These are phyloP conservation scores for Tephrocybe rancida DNA, from an alignment of 768 basidiomycete genomes.

Conservation along the genomic window DNA sequence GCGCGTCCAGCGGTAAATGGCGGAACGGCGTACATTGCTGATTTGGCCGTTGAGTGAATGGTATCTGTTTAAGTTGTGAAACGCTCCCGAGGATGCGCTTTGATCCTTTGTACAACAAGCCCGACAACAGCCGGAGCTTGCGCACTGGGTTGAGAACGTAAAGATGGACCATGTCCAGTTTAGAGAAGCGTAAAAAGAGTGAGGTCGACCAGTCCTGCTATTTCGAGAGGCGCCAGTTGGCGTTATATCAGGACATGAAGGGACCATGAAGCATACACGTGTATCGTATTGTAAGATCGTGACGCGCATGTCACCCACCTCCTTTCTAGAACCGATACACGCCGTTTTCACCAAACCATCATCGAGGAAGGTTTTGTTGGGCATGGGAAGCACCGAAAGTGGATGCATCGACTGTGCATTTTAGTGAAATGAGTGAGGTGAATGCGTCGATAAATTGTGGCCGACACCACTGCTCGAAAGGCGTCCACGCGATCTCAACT, in stretches of 20 bases:
- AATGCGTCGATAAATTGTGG: not conserved
- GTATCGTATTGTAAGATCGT: slow-evolving; percentile 18
- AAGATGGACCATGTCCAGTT: slow-evolving; percentile 35
- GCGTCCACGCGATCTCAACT: too few relatives aligned
- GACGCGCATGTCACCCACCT: slow-evolving; percentile 5
- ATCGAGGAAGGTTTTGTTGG: slow-evolving; percentile 1
- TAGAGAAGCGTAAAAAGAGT: slow-evolving; percentile 15
- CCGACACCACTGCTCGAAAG: too few relatives aligned
- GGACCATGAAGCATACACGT: slow-evolving; percentile 42
- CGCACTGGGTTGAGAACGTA: slow-evolving; percentile 37
- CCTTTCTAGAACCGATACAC: slow-evolving; percentile 13
- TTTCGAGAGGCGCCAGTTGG: slow-evolving; percentile 6
- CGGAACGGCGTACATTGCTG: slow-evolving; percentile 10
- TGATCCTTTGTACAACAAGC: slow-evolving; percentile 31
- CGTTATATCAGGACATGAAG: slow-evolving; percentile 26
- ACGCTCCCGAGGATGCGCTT: slow-evolving; percentile 28
- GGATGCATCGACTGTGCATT: not conserved
- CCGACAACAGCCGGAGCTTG: slow-evolving; percentile 36
- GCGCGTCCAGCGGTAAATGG: slow-evolving; percentile 8
- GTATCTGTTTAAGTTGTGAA: slow-evolving; percentile 11
- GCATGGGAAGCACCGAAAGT: not conserved
- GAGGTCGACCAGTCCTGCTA: slow-evolving; percentile 13
- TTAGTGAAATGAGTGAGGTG: too few relatives aligned
- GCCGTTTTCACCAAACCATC: slow-evolving; percentile 1
- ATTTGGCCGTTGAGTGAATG: slow-evolving; percentile 18